phyloP scores from a whole-genome alignment of 306 rosid genomes.

The Begonia fuchsioides region DNA sequence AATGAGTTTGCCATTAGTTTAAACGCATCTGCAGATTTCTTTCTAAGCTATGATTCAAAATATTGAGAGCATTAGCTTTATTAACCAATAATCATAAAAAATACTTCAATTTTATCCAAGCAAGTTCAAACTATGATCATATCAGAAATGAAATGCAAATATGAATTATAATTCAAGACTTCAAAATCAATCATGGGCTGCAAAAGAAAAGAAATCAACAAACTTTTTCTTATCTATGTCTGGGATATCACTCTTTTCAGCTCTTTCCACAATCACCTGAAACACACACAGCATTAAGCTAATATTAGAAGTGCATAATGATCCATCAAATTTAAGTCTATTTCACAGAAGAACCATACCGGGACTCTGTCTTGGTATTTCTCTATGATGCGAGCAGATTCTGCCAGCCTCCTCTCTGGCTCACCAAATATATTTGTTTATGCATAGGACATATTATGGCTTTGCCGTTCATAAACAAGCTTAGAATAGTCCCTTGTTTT shows the following conservation, averaged over 20 bases:
- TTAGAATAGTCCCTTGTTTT: too few species aligned
- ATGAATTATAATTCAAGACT: too few species aligned
- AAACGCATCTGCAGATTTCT: too few species aligned
- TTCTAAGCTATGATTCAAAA: too few species aligned
- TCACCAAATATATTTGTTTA: background rate
- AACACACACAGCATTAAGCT: slow-evolving; percentile 4
- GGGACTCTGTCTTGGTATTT: slow-evolving; percentile 52
- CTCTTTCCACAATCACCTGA: slow-evolving; percentile 61
- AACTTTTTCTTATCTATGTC: slow-evolving; percentile 51
- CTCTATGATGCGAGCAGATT: slow-evolving; percentile 43
- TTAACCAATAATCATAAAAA: too few species aligned
- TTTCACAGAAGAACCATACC: slow-evolving; percentile 18
- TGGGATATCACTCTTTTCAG: slow-evolving; percentile 50
- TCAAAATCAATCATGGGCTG: background rate
- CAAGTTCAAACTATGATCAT: too few species aligned
- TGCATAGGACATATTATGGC: too few species aligned
- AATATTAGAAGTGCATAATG: background rate
- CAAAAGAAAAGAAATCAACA: slow-evolving; percentile 10
- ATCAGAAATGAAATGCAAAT: too few species aligned
- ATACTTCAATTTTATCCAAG: too few species aligned
- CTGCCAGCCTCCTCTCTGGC: slow-evolving; percentile 46
- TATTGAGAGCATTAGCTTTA: too few species aligned
- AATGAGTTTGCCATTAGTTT: too few species aligned
- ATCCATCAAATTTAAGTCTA: background rate
- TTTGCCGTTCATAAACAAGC: too few species aligned